A percentile compares a stretch with the other conserved stretches of the same genome.
Conservation (phyloP, 140 eudicot genomes). For the Anethum foeniculum region DNA sequence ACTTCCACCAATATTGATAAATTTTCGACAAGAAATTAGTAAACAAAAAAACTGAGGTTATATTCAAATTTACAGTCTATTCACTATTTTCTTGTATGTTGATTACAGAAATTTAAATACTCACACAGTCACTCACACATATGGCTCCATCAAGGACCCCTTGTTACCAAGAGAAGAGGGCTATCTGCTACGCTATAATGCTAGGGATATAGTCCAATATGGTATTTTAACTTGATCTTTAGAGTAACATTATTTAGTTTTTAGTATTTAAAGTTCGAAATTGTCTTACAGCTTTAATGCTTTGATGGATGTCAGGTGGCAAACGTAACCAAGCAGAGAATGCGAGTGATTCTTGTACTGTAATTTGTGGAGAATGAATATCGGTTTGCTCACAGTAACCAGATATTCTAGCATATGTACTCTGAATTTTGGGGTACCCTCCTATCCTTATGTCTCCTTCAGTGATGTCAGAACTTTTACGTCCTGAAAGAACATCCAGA, state of each 20-base stretch:
- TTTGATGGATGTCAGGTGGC: constrained; percentile 38
- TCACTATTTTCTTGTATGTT: background rate
- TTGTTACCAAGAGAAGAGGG: background rate
- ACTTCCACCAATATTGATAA: background rate
- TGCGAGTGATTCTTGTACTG: constrained; percentile 62
- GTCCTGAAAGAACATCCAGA: constrained; percentile 77
- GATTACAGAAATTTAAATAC: background rate
- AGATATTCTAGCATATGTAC: constrained; percentile 66
- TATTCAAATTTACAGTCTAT: background rate
- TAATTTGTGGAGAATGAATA: constrained; percentile 67
- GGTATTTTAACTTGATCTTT: background rate
- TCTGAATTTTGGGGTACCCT: constrained; percentile 67
- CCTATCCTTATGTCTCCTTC: constrained; percentile 67
- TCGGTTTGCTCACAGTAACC: constrained; percentile 86
- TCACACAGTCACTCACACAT: background rate
- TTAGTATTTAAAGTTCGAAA: background rate
- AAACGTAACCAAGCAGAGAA: constrained; percentile 85
- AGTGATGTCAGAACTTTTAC: constrained; percentile 60
- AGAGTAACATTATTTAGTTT: background rate
- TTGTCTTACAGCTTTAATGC: constrained; percentile 46
- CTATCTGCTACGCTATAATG: background rate
- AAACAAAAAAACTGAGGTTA: background rate
- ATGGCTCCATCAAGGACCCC: background rate
- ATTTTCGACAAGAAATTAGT: background rate
- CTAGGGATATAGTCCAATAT: background rate